phyloP scores from a whole-genome alignment of 2,329 filamentous ascomycete genomes.

The Ophiostoma himal-ulmi region DNA sequence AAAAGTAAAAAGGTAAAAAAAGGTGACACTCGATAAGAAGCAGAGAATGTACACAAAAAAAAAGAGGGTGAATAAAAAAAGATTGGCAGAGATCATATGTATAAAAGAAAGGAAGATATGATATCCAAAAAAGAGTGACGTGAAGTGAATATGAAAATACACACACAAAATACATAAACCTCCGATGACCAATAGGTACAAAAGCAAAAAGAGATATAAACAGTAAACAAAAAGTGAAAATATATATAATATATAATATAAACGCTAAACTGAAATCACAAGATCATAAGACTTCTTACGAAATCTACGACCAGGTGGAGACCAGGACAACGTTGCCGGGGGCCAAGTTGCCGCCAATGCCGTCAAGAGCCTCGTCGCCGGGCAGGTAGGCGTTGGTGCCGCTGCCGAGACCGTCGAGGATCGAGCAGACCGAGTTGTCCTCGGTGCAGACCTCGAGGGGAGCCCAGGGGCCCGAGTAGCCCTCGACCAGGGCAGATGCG shows the following conservation, averaged over 20 bases:
- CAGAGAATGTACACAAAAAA: constrained; percentile 9
- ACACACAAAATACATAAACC: not conserved
- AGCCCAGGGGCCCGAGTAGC: constrained; percentile 35
- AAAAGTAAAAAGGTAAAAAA: not conserved
- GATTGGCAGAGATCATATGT: constrained; percentile 5
- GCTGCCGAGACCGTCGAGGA: constrained; percentile 31
- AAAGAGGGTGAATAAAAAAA: not conserved
- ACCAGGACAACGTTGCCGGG: constrained; percentile 27
- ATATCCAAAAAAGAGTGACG: constrained; percentile 14
- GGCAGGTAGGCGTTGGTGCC: constrained; percentile 35
- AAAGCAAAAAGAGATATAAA: constrained; percentile 1
- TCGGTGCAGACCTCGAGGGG: constrained; percentile 38
- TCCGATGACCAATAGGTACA: not conserved
- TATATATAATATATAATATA: not conserved
- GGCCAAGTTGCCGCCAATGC: constrained; percentile 34
- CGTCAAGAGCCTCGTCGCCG: constrained; percentile 33
- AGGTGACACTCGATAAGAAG: constrained; percentile 10
- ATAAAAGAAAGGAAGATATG: constrained; percentile 10
- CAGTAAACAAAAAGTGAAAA: not conserved
- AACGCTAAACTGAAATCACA: constrained; percentile 13
- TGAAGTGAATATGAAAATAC: not conserved
- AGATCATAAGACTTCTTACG: not conserved
- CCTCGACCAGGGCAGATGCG: constrained; percentile 44
- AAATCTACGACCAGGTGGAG: constrained; percentile 24
- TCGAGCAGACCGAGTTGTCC: constrained; percentile 31